These are phyloP conservation scores for Lycium ferocissimum DNA, from an alignment of 257 asterid genomes.

Conservation along the genomic window DNA sequence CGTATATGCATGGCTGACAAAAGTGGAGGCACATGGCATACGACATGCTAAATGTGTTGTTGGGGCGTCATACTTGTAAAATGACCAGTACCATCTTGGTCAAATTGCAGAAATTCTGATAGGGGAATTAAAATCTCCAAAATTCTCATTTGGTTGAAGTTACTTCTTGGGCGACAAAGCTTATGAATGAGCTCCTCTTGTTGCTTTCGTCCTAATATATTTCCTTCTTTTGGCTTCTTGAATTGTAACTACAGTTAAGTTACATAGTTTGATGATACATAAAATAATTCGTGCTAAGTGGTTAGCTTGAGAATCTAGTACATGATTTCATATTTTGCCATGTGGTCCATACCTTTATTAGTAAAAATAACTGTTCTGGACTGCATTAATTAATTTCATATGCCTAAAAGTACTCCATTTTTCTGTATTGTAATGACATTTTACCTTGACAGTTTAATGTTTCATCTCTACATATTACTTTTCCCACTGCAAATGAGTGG, in stretches of 20 bases:
- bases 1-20: not conserved
- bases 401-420: constrained; percentile 21
- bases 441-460: constrained; percentile 70
- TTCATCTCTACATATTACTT: constrained; percentile 92
- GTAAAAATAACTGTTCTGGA: not conserved
- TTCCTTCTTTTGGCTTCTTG: constrained; percentile 24
- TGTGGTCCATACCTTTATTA: not conserved
- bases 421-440: constrained; percentile 28
- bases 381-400: not conserved
- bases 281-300: not conserved
- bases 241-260: not conserved
- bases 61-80: not conserved
- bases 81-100: not conserved
- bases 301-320: not conserved
- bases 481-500: constrained; percentile 75
- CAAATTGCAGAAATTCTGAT: not conserved
- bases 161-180: not conserved
- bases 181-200: constrained; percentile 15
- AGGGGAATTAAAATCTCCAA: not conserved
- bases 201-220: not conserved
- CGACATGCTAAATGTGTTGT: not conserved
- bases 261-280: not conserved
- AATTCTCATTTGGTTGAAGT: constrained; percentile 19
- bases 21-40: not conserved
- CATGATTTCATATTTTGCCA: not conserved